Evolutionary conservation across 2,329 filamentous ascomycete genomes (phyloP).

Genomic region (Epichloe sibirici): DNA sequence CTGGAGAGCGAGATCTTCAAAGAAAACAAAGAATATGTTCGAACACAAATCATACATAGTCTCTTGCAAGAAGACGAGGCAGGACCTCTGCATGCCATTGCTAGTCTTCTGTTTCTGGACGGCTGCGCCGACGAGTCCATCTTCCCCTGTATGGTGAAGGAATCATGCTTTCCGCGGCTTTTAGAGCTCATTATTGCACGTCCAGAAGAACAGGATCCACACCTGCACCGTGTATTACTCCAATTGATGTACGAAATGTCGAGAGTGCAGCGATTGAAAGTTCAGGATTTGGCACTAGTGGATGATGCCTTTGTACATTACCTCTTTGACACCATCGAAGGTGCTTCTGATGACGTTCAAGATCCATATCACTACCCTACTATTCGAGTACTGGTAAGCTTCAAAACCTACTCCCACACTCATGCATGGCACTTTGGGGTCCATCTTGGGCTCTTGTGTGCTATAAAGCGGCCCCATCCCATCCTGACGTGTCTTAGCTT

Average conservation of each 20-base stretch:
- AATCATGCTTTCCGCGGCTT: conserved; percentile 72
- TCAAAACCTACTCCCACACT: neutral
- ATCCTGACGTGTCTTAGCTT: conserved; percentile 41
- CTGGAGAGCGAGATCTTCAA: conserved; percentile 64
- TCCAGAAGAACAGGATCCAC: conserved; percentile 51
- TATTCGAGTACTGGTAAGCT: conserved; percentile 74
- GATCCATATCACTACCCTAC: conserved; percentile 95
- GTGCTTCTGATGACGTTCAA: conserved; percentile 71
- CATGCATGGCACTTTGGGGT: neutral
- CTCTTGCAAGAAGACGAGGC: conserved; percentile 74
- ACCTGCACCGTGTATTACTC: conserved; percentile 68
- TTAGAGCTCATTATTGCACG: conserved; percentile 66
- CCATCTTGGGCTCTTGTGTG: neutral
- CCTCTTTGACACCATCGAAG: conserved; percentile 79
- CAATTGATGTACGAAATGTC: conserved; percentile 96
- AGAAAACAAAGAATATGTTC: conserved; percentile 71
- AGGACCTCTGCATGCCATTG: conserved; percentile 67
- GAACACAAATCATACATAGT: conserved; percentile 84
- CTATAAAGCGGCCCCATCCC: neutral
- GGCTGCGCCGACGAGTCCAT: conserved; percentile 65
- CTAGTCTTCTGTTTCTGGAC: conserved; percentile 76
- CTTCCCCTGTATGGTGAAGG: conserved; percentile 78
- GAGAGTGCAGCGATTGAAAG: conserved; percentile 68
- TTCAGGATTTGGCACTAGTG: conserved; percentile 64
- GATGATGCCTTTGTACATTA: conserved; percentile 73